These are phyloP conservation scores for Aspergillus tanneri DNA, from an alignment of 2,329 filamentous ascomycete genomes.

Conservation along the genomic window DNA sequence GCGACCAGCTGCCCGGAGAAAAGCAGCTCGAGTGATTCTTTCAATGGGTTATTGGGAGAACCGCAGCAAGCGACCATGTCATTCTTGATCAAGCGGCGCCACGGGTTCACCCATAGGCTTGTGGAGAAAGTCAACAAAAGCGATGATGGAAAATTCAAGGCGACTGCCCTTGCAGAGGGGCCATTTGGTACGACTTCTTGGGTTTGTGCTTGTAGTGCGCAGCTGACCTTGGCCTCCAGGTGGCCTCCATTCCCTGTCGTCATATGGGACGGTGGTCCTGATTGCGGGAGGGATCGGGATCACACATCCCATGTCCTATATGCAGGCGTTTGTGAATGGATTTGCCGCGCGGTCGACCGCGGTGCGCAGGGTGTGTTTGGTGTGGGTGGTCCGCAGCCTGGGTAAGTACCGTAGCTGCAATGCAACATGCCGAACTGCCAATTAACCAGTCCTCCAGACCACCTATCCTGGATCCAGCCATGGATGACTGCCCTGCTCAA, in stretches of 20 bases:
- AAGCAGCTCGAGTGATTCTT: conserved; percentile 30
- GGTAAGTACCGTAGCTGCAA: conserved; percentile 17
- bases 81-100: conserved; percentile 33
- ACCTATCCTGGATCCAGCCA: conserved; percentile 36
- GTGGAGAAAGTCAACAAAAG: conserved; percentile 29
- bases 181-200: conserved; percentile 32
- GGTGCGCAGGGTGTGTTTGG: conserved; percentile 29
- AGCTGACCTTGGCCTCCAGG: conserved; percentile 16
- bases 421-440: conserved; percentile 2
- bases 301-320: conserved; percentile 37
- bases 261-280: conserved; percentile 36
- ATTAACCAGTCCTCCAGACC: conserved; percentile 30
- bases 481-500: conserved; percentile 34
- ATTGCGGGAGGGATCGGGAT: conserved; percentile 41
- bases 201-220: not conserved
- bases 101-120: conserved; percentile 36
- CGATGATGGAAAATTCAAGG: conserved; percentile 25
- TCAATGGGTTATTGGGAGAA: conserved; percentile 27
- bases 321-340: conserved; percentile 31
- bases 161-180: conserved; percentile 34
- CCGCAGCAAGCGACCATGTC: conserved; percentile 32
- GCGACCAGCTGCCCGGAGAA: conserved; percentile 23
- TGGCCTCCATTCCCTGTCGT: conserved; percentile 30
- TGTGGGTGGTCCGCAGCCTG: conserved; percentile 36
- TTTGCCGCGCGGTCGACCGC: conserved; percentile 25